Evolutionary conservation across 2,329 filamentous ascomycete genomes (phyloP).

Genomic region (Paecilomyces sp.): DNA sequence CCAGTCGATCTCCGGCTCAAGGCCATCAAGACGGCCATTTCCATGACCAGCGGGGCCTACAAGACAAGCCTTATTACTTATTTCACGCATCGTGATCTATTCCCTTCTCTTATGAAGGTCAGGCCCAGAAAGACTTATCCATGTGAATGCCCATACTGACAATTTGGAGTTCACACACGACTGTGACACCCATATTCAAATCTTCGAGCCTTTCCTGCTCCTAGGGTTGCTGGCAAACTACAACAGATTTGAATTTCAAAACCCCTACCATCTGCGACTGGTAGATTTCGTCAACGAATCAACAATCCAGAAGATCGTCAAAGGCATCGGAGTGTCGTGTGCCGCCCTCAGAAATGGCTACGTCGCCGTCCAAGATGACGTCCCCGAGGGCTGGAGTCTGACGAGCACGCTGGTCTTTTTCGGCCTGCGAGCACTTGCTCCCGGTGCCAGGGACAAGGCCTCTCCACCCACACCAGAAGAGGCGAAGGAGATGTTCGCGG

Average conservation of each 20-base stretch:
- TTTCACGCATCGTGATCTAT: conserved; percentile 88
- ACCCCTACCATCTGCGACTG: conserved; percentile 84
- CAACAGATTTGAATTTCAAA: conserved; percentile 99
- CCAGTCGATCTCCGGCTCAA: conserved; percentile 68
- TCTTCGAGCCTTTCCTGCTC: conserved; percentile 70
- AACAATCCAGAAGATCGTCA: conserved; percentile 75
- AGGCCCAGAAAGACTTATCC: conserved; percentile 8
- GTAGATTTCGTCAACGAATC: conserved; percentile 93
- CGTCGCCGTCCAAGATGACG: conserved; percentile 78
- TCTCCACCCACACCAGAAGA: conserved; percentile 67
- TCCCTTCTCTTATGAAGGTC: conserved; percentile 92
- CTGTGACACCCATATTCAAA: conserved; percentile 55
- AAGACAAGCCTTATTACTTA: conserved; percentile 92
- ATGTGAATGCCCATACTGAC: conserved; percentile 5
- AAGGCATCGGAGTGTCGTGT: conserved; percentile 67
- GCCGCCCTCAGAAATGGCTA: conserved; percentile 64
- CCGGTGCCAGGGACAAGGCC: conserved; percentile 55
- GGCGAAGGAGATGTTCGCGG: conserved; percentile 71
- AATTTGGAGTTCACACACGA: conserved; percentile 69
- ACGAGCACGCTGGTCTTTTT: conserved; percentile 75
- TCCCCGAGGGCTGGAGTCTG: conserved; percentile 83
- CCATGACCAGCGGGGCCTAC: conserved; percentile 87
- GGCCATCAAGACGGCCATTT: conserved; percentile 72
- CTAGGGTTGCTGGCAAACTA: conserved; percentile 89
- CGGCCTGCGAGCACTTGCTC: conserved; percentile 68